Base-by-base conservation (phyloP, 257 asterid genomes). In the Solanum rostratum region DNA sequence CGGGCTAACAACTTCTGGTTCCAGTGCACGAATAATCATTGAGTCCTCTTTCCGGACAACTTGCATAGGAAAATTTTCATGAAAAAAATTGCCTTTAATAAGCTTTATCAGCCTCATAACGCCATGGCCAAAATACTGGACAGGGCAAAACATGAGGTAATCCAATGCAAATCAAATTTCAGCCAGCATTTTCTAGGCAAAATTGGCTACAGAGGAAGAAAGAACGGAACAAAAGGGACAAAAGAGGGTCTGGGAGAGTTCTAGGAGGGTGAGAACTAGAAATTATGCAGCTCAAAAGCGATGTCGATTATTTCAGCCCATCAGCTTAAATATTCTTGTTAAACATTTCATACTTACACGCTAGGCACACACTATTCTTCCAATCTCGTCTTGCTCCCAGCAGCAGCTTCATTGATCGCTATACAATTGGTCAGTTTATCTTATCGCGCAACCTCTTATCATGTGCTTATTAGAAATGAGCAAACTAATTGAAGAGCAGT, bases 281-380 rank as follows among this genome's bases (percentile, higher is more conserved):
- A 57, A 57, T 24, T 63, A 71, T 83, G 60, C 74, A 71, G 79
- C 76, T 60, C 49, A 59, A 86, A 73, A 86, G 10, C 62, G 83
- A 82, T 91, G 79, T 83, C 78, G 41, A 88, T 93, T 93, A 93
- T 92, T 93, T 84, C 80, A 85, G 83, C 84, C 76, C 84, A 82
- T 86, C 83, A 81, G 59, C 79, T 87, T 52, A 59, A 85, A 88
- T 83, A 86, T 84, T 91, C 84, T 89, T 16, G 65, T 65, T 15
- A 33, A 65, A 65, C 45, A 65, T 89, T 79, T 90, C 91, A 85
- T 93, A 91, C 95, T 93, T 93, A 93, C 97, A 95, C 88, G 88
- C 86, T 85, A 86, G 85, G 86, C 68, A 86, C 81, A 83, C 88
- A 18, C 84, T 86, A 89, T 84, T 80, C 88, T 66, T 66, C 84